These are phyloP conservation scores for Imleria badia DNA, from an alignment of 768 basidiomycete genomes.

Conservation along the genomic window DNA sequence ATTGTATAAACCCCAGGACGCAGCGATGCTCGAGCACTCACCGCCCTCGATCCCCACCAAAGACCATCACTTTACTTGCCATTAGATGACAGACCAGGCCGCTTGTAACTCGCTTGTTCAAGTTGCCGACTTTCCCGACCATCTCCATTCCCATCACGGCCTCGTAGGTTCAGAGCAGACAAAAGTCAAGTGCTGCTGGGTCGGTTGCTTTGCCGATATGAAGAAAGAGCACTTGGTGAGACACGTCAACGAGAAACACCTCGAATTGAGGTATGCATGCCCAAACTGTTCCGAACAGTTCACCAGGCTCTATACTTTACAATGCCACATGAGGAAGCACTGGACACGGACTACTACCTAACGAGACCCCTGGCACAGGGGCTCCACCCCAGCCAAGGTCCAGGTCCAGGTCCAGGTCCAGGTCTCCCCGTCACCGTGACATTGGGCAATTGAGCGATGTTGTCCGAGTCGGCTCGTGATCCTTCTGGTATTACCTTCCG, in stretches of 20 bases:
- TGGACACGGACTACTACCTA: too few species aligned
- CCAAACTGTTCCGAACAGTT: conserved; percentile 21
- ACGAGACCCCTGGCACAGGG: too few species aligned
- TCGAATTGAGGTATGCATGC: conserved; percentile 17
- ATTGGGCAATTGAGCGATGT: background rate
- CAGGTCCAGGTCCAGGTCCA: too few species aligned
- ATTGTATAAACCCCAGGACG: conserved; percentile 12
- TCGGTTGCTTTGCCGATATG: conserved; percentile 16
- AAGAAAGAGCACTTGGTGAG: conserved; percentile 29
- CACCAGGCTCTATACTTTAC: conserved; percentile 25
- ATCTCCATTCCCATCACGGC: conserved; percentile 17
- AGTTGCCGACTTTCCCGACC: conserved; percentile 14
- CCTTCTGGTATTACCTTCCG: background rate
- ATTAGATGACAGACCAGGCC: conserved; percentile 6
- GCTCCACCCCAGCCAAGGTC: too few species aligned
- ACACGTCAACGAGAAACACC: conserved; percentile 28
- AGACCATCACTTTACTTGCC: conserved; percentile 10
- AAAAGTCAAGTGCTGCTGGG: conserved; percentile 17
- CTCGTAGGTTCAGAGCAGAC: conserved; percentile 16
- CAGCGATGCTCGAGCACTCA: too few species aligned
- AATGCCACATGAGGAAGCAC: conserved; percentile 18
- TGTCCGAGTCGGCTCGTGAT: background rate
- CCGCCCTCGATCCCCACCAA: too few species aligned
- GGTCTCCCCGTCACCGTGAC: too few species aligned
- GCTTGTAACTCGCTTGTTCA: conserved; percentile 7